Base-by-base conservation (phyloP, 73 alveolate genomes). In the Breviolum minutum region DNA sequence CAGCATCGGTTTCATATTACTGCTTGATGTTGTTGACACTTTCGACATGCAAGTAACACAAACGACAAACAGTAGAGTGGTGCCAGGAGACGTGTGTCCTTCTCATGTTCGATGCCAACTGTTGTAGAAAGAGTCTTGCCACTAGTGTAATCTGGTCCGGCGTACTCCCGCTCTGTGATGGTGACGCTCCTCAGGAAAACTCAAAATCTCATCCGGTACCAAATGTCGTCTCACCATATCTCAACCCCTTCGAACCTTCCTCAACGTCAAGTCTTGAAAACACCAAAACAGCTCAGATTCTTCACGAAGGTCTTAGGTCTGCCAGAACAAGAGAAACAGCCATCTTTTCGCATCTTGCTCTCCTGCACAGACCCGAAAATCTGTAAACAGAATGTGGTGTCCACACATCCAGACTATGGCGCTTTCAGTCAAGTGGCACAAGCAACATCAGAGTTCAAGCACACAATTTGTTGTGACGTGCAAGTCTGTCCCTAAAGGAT, bases 291-390 rank as follows among this genome's bases (percentile, higher is more conserved):
- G 83, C 86, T 62, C 12, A 77, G 86, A 6, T 77, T 77, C 86
- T 77, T 77, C 86, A 77, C 86, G n/a, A 77, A 77, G 62, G 63
- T 77, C 22, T 77, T 77, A 24, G 86, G 86, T 29, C 86, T n/a
- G 62, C 86, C 86, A 10, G 86, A 77, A 29, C 86, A 77, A 24
- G 86, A 77, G 86, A 77, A 77, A 62, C 86, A 77, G 27, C 86
- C 86, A 29, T 77, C 86, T 77, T 77, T 77, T n/a, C 86, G 86
- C 86, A 77, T 77, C 62, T 77, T 77, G 86, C 86, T 77, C n/a
- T 77, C 86, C 86, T 77, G 86, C 54, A 40, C 54, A 40, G 54
- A n/a, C 4, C 17, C 86, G 7, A 77, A 7, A 13, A 71, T 20
- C 30, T 71, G 19, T 0, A 71, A 71, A 71, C 81, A 20, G n/a